phyloP scores from a whole-genome alignment of 192 early-diverging fungal species.

The Tieghemiomyces parasiticus region DNA sequence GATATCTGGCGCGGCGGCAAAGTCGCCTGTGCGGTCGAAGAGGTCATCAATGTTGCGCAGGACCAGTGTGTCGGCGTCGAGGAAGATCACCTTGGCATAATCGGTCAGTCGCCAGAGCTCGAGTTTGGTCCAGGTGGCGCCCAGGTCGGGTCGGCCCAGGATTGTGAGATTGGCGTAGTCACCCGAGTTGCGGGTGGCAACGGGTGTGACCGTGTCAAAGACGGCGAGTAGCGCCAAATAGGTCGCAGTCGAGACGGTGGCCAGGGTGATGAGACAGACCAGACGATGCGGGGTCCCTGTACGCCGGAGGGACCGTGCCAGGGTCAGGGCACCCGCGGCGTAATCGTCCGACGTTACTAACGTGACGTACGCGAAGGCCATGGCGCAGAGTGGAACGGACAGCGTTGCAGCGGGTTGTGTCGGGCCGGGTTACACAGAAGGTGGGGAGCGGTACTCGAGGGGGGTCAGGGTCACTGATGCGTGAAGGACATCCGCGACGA shows the following conservation, averaged over 20 bases:
- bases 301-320: constrained; percentile 60
- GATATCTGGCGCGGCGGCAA: constrained; percentile 81
- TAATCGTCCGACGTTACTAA: constrained; percentile 78
- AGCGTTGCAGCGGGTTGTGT: too few species aligned
- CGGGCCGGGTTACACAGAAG: too few species aligned
- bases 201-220: constrained; percentile 52
- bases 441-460: too few species aligned
- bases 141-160: constrained; percentile 83
- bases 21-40: constrained; percentile 44
- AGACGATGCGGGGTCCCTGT: constrained; percentile 42
- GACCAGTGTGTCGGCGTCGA: constrained; percentile 87
- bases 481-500: too few species aligned
- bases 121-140: constrained; percentile 81
- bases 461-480: too few species aligned
- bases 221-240: constrained; percentile 33
- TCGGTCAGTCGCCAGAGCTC: constrained; percentile 66
- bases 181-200: not conserved
- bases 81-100: constrained; percentile 54
- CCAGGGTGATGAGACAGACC: constrained; percentile 52
- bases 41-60: constrained; percentile 65
- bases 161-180: constrained; percentile 34
- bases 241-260: constrained; percentile 31
- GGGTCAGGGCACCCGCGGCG: constrained; percentile 65
- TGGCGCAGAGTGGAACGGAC: too few species aligned
- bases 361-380: constrained; percentile 63